These are phyloP conservation scores for Onygenales sp. DNA, from an alignment of 2,329 filamentous ascomycete species.

Conservation along the genomic window DNA sequence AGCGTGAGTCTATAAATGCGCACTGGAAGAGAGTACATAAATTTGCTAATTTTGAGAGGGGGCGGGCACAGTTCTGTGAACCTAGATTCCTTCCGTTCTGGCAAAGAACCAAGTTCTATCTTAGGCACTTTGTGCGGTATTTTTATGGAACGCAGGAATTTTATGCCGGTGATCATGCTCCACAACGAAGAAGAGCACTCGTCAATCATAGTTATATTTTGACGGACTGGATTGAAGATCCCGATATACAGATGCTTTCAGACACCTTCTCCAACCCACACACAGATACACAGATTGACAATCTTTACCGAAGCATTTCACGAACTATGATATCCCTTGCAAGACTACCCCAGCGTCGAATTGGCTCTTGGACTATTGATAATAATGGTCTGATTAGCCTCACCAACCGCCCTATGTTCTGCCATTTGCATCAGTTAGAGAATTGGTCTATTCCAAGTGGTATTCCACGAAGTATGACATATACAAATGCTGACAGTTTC, in stretches of 20 bases:
- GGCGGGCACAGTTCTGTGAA: slow-evolving; percentile 7
- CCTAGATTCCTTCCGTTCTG: slow-evolving; percentile 5
- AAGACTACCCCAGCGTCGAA: slow-evolving; percentile 9
- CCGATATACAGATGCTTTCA: slow-evolving; percentile 6
- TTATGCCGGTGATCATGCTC: slow-evolving; percentile 5
- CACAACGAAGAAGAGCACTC: slow-evolving; percentile 2
- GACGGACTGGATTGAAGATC: slow-evolving; percentile 8
- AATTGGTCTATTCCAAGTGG: slow-evolving; percentile 15
- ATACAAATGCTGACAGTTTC: slow-evolving; percentile 14
- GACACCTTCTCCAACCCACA: slow-evolving; percentile 4
- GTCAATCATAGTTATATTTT: slow-evolving; percentile 9
- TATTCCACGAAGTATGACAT: slow-evolving; percentile 15
- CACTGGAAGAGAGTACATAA: not conserved
- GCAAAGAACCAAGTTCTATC: slow-evolving; percentile 6
- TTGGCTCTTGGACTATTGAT: slow-evolving; percentile 17
- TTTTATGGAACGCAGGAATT: not conserved
- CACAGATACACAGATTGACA: slow-evolving; percentile 9
- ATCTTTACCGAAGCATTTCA: slow-evolving; percentile 12
- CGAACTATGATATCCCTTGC: slow-evolving; percentile 12
- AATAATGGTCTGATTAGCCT: slow-evolving; percentile 12
- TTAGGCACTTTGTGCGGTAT: slow-evolving; percentile 3
- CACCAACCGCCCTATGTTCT: slow-evolving; percentile 15
- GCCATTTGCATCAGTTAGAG: slow-evolving; percentile 13
- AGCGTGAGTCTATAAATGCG: slow-evolving; percentile 8
- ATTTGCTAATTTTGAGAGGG: slow-evolving; percentile 1